Evolutionary conservation across 1,284 basidiomycete genomes (phyloP).

Genomic region (Pseudozyma flocculosa): DNA sequence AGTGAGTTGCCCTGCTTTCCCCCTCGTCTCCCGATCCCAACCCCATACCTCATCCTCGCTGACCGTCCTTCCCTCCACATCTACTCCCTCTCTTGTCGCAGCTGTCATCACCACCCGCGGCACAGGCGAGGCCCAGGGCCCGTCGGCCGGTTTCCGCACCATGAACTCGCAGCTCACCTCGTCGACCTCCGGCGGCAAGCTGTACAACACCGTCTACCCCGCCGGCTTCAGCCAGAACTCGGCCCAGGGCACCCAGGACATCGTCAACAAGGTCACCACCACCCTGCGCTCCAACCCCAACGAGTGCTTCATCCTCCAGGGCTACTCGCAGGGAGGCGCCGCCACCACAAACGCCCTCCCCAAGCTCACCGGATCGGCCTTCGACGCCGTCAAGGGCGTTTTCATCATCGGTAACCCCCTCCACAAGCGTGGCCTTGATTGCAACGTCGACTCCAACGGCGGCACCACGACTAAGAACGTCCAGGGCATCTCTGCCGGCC

Average conservation of each 20-base stretch:
- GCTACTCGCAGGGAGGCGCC: slow-evolving; percentile 50
- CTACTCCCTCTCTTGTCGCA: no score
- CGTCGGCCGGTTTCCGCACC: slow-evolving; percentile 32
- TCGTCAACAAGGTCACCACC: slow-evolving; percentile 19
- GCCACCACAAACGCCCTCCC: slow-evolving; percentile 50
- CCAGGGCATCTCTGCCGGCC: slow-evolving; percentile 21
- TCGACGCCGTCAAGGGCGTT: slow-evolving; percentile 53
- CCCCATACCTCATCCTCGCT: no score
- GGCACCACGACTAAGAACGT: slow-evolving; percentile 40
- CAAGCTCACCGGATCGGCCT: slow-evolving; percentile 25
- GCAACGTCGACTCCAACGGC: slow-evolving; percentile 52
- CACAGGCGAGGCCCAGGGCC: slow-evolving; percentile 52
- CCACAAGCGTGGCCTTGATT: slow-evolving; percentile 45
- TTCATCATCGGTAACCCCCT: slow-evolving; percentile 54
- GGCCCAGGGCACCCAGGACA: slow-evolving; percentile 38
- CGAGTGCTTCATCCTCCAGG: slow-evolving; percentile 32
- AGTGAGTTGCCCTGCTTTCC: no score
- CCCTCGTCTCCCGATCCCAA: no score
- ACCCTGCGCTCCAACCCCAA: slow-evolving; percentile 12
- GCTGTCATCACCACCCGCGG: slow-evolving; percentile 55
- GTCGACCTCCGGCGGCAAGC: slow-evolving; percentile 21
- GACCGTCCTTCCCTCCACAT: no score
- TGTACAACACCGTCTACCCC: slow-evolving; percentile 54
- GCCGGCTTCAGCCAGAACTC: slow-evolving; percentile 44
- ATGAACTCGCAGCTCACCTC: slow-evolving; percentile 34